These are phyloP conservation scores for Rhodosporidiobolus odoratus DNA, from an alignment of 768 basidiomycete species.

Conservation along the genomic window DNA sequence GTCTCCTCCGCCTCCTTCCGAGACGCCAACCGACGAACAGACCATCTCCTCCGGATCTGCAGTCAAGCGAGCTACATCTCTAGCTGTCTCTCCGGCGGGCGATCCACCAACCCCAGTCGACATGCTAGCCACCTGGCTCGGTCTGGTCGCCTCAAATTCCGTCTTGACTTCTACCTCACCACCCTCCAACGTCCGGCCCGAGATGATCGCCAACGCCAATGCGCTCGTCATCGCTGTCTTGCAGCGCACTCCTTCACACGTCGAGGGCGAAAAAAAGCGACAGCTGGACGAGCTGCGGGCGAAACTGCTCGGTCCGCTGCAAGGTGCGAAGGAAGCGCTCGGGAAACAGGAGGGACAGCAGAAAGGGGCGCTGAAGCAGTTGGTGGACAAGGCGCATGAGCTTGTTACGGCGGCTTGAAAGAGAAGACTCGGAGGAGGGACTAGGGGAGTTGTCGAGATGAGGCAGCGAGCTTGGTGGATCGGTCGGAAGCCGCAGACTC, in stretches of 20 bases:
- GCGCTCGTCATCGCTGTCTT: conserved; percentile 58
- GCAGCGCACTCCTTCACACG: conserved; percentile 4
- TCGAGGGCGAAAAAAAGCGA: conserved; percentile 34
- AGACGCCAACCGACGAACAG: conserved; percentile 46
- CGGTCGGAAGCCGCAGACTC: no score
- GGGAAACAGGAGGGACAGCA: neutral
- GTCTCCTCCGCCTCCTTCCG: conserved; percentile 43
- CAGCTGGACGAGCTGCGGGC: no score
- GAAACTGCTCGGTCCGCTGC: conserved; percentile 45
- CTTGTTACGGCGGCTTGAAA: neutral
- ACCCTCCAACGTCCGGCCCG: conserved; percentile 59
- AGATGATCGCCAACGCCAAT: conserved; percentile 72
- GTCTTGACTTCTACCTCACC: neutral
- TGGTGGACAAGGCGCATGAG: conserved; percentile 52
- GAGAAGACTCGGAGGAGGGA: no score
- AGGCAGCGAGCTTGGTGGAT: no score
- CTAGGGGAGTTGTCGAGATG: no score
- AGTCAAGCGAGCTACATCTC: conserved; percentile 8
- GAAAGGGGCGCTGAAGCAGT: conserved; percentile 14
- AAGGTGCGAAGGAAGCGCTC: neutral
- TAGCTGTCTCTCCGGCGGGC: conserved; percentile 14
- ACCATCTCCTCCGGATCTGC: conserved; percentile 51
- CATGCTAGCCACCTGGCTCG: conserved; percentile 61
- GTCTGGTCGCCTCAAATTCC: conserved; percentile 46
- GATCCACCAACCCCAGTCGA: conserved; percentile 46